Evolutionary conservation across 2,329 filamentous ascomycete species (phyloP).

Genomic region (Alternaria sp.): DNA sequence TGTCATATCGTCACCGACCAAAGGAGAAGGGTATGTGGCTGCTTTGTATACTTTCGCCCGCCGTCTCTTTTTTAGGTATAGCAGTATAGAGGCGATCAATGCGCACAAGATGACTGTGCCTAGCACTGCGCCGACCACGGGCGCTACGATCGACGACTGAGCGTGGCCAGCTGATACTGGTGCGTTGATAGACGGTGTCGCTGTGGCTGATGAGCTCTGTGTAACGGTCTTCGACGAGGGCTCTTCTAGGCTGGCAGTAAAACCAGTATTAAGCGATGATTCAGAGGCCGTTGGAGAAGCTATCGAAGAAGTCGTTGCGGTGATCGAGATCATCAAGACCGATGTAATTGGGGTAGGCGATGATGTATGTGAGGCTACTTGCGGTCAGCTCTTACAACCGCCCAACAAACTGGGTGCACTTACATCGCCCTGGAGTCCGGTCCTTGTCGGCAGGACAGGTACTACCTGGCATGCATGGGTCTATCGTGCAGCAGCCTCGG

Average conservation of each 20-base stretch:
- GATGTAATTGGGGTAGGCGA: background rate
- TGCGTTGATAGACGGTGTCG: background rate
- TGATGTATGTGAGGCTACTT: background rate
- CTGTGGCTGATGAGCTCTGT: background rate
- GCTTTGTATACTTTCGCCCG: conserved; percentile 26
- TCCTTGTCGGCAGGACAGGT: conserved; percentile 31
- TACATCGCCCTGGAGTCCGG: conserved; percentile 24
- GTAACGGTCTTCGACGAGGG: conserved; percentile 3
- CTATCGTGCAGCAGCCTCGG: conserved; percentile 33
- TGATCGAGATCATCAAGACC: background rate
- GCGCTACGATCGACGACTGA: conserved; percentile 13
- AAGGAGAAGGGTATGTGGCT: conserved; percentile 31
- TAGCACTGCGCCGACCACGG: conserved; percentile 31
- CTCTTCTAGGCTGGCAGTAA: background rate
- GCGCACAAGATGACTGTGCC: conserved; percentile 24
- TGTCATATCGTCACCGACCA: conserved; percentile 34
- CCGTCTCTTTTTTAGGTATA: conserved; percentile 18
- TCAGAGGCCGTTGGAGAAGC: background rate
- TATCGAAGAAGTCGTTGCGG: background rate
- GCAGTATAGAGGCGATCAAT: conserved; percentile 9
- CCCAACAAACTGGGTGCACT: conserved; percentile 3
- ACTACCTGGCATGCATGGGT: conserved; percentile 25
- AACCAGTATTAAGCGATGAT: background rate
- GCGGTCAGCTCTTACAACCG: background rate
- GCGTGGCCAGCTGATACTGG: background rate